These are phyloP conservation scores for Fusarium multiceps DNA, from an alignment of 2,329 filamentous ascomycete genomes.

Conservation along the genomic window DNA sequence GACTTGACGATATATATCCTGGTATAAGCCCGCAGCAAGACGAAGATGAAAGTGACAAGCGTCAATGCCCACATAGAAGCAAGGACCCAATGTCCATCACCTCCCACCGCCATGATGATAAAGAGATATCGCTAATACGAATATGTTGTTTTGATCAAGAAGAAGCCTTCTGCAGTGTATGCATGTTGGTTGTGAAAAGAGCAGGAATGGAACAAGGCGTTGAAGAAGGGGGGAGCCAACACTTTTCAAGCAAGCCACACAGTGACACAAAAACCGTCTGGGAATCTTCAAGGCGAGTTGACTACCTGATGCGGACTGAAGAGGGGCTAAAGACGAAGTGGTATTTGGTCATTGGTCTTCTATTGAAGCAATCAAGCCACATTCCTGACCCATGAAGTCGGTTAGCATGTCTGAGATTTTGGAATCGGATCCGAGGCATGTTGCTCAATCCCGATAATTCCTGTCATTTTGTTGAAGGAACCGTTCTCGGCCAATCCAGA, in stretches of 20 bases:
- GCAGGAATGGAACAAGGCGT: not conserved
- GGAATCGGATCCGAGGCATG: not conserved
- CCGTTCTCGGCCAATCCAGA: not conserved
- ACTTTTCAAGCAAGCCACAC: not conserved
- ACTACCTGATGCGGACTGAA: not conserved
- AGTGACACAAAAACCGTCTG: not conserved
- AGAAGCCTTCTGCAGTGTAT: not conserved
- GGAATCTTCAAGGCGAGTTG: not conserved
- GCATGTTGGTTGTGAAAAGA: not conserved
- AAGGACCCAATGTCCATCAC: slow-evolving; percentile 35
- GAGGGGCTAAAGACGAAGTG: not conserved
- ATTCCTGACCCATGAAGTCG: not conserved
- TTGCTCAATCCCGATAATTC: too few species aligned
- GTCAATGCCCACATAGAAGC: slow-evolving; percentile 48
- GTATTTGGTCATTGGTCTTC: not conserved
- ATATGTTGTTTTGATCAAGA: not conserved
- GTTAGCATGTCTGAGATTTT: not conserved
- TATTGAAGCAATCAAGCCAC: slow-evolving; percentile 4
- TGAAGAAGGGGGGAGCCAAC: slow-evolving; percentile 16
- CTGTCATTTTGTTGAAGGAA: not conserved
- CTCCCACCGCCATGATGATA: slow-evolving; percentile 28
- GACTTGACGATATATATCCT: slow-evolving; percentile 47
- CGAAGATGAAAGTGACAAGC: slow-evolving; percentile 45
- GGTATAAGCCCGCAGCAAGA: slow-evolving; percentile 53
- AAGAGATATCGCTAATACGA: not conserved